Percentiles rank a stretch among this genome's conserved stretches.
Evolutionary conservation across 2,329 filamentous ascomycete species (phyloP).

Genomic region (Fusarium illudens): DNA sequence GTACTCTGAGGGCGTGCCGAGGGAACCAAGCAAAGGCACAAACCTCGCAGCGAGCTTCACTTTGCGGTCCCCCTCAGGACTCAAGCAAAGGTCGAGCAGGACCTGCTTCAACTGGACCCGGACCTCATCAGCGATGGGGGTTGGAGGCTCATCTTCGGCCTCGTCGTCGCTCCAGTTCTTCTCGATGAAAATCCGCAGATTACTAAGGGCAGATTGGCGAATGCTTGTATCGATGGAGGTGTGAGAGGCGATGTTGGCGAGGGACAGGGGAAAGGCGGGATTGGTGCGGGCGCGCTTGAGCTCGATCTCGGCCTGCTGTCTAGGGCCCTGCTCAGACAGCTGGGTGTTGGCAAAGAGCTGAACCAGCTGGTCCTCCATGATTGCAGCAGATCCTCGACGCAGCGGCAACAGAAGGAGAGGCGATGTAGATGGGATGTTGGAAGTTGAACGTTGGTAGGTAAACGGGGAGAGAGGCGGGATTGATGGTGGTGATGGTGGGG

Average conservation of each 20-base stretch:
- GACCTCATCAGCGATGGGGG: conserved; percentile 75
- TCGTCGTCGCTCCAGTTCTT: conserved; percentile 82
- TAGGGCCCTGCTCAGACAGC: conserved; percentile 75
- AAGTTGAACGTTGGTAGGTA: conserved; percentile 20
- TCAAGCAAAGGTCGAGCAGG: conserved; percentile 80
- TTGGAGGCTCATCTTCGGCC: conserved; percentile 68
- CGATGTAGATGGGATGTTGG: conserved; percentile 16
- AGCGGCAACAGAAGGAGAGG: conserved; percentile 14
- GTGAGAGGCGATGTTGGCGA: conserved; percentile 84
- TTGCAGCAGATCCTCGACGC: conserved; percentile 29
- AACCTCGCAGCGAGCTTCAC: conserved; percentile 90
- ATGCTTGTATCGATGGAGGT: conserved; percentile 75
- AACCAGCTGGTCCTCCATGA: conserved; percentile 92
- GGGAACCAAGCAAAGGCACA: background rate
- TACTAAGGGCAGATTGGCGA: conserved; percentile 83
- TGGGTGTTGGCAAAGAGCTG: conserved; percentile 89
- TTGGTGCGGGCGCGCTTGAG: conserved; percentile 75
- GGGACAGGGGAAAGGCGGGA: conserved; percentile 78
- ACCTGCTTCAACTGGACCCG: conserved; percentile 77
- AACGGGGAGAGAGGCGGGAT: conserved; percentile 37
- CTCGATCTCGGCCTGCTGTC: conserved; percentile 87
- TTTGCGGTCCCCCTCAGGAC: conserved; percentile 78
- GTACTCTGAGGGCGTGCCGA: background rate
- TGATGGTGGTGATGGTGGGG: conserved; percentile 35
- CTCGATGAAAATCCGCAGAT: conserved; percentile 84